Conservation (phyloP, 257 asterid species). For the Solanum bukasovii region DNA sequence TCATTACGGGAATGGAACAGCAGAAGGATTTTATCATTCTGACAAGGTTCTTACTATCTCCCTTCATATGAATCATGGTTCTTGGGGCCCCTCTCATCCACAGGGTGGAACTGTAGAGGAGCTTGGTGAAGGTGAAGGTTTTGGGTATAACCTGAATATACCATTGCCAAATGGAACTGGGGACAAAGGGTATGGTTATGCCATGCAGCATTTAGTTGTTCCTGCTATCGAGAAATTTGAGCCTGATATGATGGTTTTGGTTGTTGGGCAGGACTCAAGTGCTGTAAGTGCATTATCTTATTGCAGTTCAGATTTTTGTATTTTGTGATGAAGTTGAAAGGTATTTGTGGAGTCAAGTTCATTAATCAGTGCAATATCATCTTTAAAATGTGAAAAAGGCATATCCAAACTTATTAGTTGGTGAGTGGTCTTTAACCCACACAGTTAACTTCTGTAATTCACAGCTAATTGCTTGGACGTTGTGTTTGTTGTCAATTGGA, state of each 20-base stretch:
- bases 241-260: slow-evolving; percentile 70
- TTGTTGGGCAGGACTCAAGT: slow-evolving; percentile 87
- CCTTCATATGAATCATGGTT: slow-evolving; percentile 92
- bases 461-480: background rate
- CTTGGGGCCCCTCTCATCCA: slow-evolving; percentile 98
- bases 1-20: slow-evolving; percentile 93
- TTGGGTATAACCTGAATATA: slow-evolving; percentile 74
- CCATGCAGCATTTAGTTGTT: slow-evolving; percentile 46
- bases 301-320: background rate
- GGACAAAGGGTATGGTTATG: slow-evolving; percentile 55
- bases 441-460: background rate
- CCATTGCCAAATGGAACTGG: slow-evolving; percentile 95
- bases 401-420: background rate
- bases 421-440: background rate
- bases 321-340: background rate
- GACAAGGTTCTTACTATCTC: slow-evolving; percentile 70
- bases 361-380: background rate
- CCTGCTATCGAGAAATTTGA: slow-evolving; percentile 62
- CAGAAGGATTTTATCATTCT: slow-evolving; percentile 68
- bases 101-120: slow-evolving; percentile 69
- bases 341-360: background rate
- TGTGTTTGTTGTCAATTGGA: background rate
- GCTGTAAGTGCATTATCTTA: slow-evolving; percentile 48
- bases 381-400: background rate
- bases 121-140: slow-evolving; percentile 74